These are phyloP conservation scores for Pleurotus eryngii DNA, from an alignment of 768 basidiomycete genomes.

Conservation along the genomic window DNA sequence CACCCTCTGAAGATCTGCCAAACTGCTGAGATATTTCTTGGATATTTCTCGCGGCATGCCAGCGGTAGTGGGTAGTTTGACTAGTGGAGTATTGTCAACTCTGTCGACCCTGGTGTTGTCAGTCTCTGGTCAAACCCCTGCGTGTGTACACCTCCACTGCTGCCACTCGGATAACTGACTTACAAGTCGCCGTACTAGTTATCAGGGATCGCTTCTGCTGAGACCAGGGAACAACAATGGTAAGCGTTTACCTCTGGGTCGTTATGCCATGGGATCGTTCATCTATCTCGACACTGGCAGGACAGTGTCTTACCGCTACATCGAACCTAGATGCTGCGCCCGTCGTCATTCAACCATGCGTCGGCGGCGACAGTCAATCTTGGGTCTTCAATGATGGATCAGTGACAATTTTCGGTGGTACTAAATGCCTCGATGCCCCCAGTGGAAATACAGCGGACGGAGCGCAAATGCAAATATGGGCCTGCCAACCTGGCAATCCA, in stretches of 20 bases:
- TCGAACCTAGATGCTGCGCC: constrained; percentile 45
- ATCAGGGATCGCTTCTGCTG: not conserved
- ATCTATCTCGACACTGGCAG: constrained; percentile 19
- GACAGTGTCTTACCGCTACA: constrained; percentile 49
- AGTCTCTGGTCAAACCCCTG: not conserved
- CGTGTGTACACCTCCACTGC: not conserved
- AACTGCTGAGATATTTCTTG: too few relatives aligned
- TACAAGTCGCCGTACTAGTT: not conserved
- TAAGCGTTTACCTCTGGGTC: not conserved
- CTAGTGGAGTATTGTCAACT: too few relatives aligned
- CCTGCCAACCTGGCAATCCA: constrained; percentile 34
- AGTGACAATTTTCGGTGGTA: constrained; percentile 37
- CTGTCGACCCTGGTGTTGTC: constrained; percentile 7
- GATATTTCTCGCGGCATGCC: too few relatives aligned
- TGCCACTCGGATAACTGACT: not conserved
- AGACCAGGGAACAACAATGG: constrained; percentile 1
- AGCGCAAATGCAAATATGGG: constrained; percentile 49
- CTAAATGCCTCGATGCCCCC: constrained; percentile 50
- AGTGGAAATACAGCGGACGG: constrained; percentile 40
- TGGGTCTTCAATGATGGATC: constrained; percentile 44
- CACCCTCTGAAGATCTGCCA: too few relatives aligned
- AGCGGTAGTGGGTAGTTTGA: too few relatives aligned
- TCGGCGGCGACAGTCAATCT: constrained; percentile 37
- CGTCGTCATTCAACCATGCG: constrained; percentile 46
- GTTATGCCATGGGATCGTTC: too few relatives aligned